Evolutionary conservation across 2,329 filamentous ascomycete genomes (phyloP).

Genomic region (Colletotrichum nymphaeae): DNA sequence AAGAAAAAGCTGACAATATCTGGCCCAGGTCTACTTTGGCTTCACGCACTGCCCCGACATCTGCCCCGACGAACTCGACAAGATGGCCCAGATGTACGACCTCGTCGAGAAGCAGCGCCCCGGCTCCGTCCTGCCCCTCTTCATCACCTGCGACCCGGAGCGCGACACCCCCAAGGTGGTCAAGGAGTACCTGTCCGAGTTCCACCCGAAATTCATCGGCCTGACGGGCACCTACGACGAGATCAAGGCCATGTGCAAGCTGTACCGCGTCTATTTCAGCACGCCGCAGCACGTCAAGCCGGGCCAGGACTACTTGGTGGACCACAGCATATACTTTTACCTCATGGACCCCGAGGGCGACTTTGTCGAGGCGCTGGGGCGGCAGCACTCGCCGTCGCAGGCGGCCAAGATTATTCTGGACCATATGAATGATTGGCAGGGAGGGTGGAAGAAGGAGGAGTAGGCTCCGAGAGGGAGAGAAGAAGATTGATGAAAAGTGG

Average conservation of each 20-base stretch:
- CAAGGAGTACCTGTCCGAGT: slow-evolving; percentile 88
- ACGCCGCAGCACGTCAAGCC: slow-evolving; percentile 89
- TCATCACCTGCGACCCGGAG: slow-evolving; percentile 95
- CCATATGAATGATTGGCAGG: slow-evolving; percentile 78
- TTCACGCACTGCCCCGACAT: slow-evolving; percentile 99
- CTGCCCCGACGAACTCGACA: slow-evolving; percentile 98
- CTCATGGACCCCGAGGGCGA: slow-evolving; percentile 98
- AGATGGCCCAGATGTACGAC: slow-evolving; percentile 98
- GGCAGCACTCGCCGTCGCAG: slow-evolving; percentile 91
- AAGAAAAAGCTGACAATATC: not conserved
- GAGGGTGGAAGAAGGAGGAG: slow-evolving; percentile 36
- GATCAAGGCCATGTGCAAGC: slow-evolving; percentile 94
- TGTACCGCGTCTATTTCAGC: slow-evolving; percentile 96
- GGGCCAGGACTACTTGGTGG: slow-evolving; percentile 96
- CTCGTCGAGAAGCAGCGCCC: slow-evolving; percentile 66
- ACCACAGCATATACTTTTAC: slow-evolving; percentile 99
- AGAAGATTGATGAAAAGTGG: not conserved
- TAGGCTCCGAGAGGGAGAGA: not conserved
- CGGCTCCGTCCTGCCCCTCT: slow-evolving; percentile 77
- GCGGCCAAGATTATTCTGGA: slow-evolving; percentile 86
- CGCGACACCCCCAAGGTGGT: slow-evolving; percentile 89
- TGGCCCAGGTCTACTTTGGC: slow-evolving; percentile 87
- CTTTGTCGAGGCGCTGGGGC: slow-evolving; percentile 95
- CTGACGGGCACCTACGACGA: slow-evolving; percentile 94
- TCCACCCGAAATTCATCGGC: slow-evolving; percentile 87